Percentiles rank a stretch among this genome's conserved stretches.
phyloP scores from a whole-genome alignment of 2,329 filamentous ascomycete genomes.

The Pyrenochaeta sp. region DNA sequence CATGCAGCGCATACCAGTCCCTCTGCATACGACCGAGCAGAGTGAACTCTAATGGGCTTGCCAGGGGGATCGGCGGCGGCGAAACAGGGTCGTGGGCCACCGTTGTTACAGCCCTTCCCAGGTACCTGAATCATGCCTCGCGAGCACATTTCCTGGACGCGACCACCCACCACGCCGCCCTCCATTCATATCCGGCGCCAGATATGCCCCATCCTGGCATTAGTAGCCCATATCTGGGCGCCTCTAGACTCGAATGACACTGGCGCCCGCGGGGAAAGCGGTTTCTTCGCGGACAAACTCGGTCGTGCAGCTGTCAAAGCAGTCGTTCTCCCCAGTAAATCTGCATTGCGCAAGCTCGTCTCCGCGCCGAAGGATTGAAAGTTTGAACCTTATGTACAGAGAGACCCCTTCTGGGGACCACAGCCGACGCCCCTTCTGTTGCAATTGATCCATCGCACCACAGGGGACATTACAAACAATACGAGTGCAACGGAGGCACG shows the following conservation, averaged over 20 bases:
- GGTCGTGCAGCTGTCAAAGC: constrained; percentile 3
- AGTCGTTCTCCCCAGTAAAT: constrained; percentile 4
- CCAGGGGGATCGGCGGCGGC: constrained; percentile 9
- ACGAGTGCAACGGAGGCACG: background rate
- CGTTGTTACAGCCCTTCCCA: constrained; percentile 9
- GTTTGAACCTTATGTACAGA: constrained; percentile 9
- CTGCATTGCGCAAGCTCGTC: constrained; percentile 18
- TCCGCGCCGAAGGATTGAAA: constrained; percentile 13
- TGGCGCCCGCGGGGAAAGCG: constrained; percentile 7
- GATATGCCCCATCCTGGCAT: constrained; percentile 6
- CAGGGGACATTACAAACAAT: background rate
- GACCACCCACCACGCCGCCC: background rate
- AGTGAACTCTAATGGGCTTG: background rate
- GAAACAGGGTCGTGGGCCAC: constrained; percentile 2
- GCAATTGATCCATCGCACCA: background rate
- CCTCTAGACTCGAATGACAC: background rate
- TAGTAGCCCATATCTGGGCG: background rate
- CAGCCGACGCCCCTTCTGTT: constrained; percentile 2
- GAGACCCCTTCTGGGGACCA: background rate
- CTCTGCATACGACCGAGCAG: background rate
- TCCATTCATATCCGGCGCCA: background rate
- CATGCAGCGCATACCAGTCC: background rate
- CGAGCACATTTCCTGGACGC: constrained; percentile 5
- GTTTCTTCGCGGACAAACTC: background rate
- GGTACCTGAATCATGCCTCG: constrained; percentile 15